These are phyloP conservation scores for Barnettozyma salicaria DNA, from an alignment of 805 yeast species.

Conservation along the genomic window DNA sequence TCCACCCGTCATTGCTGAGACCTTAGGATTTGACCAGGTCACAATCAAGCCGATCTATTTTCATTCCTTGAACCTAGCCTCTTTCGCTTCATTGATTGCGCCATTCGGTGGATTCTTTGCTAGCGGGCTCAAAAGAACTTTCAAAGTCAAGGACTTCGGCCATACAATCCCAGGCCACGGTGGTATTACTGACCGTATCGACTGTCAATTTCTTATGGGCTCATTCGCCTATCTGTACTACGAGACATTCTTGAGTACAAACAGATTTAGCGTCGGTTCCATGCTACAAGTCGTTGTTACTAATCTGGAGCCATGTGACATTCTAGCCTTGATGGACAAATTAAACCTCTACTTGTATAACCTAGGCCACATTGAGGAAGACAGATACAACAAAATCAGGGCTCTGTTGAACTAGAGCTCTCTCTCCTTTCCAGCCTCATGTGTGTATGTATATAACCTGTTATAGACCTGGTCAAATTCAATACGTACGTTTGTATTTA, in stretches of 20 bases:
- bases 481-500: neutral
- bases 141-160: conserved; percentile 95
- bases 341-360: conserved; percentile 36
- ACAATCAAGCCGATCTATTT: conserved; percentile 81
- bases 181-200: conserved; percentile 95
- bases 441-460: neutral
- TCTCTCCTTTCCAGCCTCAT: neutral
- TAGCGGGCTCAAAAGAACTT: conserved; percentile 93
- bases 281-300: conserved; percentile 71
- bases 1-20: conserved; percentile 59
- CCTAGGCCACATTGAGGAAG: conserved; percentile 35
- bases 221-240: conserved; percentile 87
- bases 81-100: conserved; percentile 94
- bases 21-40: conserved; percentile 41
- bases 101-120: conserved; percentile 99
- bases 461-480: too few relatives aligned
- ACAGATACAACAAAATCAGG: conserved; percentile 28
- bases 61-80: conserved; percentile 80
- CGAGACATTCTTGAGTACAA: conserved; percentile 81
- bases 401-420: conserved; percentile 3
- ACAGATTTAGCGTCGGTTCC: conserved; percentile 65
- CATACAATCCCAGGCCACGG: conserved; percentile 99
- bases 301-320: conserved; percentile 61
- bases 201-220: conserved; percentile 97
- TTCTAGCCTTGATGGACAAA: conserved; percentile 53